phyloP scores from a whole-genome alignment of 805 yeast species.

The Zygosaccharomyces bailii region DNA sequence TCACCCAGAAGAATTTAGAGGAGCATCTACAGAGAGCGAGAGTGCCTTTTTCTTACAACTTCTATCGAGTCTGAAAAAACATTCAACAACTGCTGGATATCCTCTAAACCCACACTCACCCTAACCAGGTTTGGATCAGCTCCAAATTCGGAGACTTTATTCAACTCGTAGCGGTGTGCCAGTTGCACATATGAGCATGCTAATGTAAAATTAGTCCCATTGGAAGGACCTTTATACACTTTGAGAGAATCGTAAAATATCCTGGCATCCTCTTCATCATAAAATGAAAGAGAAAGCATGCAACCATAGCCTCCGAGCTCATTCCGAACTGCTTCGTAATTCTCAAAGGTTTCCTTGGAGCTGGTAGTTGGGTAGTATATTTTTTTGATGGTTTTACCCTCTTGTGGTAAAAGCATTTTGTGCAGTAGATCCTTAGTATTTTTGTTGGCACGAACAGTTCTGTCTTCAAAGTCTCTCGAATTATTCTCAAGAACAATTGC shows the following conservation, averaged over 20 bases:
- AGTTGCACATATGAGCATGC: conserved; percentile 82
- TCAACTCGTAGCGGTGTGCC: conserved; percentile 78
- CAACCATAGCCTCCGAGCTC: conserved; percentile 17
- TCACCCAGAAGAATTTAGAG: no score
- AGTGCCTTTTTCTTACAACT: conserved; percentile 27
- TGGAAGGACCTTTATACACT: conserved; percentile 67
- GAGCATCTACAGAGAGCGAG: no score
- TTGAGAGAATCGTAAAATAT: conserved; percentile 13
- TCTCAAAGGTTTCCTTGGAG: conserved; percentile 12
- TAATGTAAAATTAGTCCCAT: conserved; percentile 83
- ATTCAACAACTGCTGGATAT: conserved; percentile 49
- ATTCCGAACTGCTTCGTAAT: conserved; percentile 12
- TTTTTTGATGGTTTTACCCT: conserved; percentile 12
- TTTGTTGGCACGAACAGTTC: conserved; percentile 49
- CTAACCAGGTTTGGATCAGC: conserved; percentile 72
- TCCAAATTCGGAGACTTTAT: conserved; percentile 74
- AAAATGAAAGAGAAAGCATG: conserved; percentile 12
- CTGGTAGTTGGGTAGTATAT: conserved; percentile 14
- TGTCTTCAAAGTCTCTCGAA: conserved; percentile 72
- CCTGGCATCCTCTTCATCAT: conserved; percentile 11
- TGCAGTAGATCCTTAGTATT: conserved; percentile 40
- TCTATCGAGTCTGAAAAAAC: conserved; percentile 49
- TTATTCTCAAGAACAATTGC: conserved; percentile 85
- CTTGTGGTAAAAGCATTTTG: conserved; percentile 9
- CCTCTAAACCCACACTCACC: conserved; percentile 79